phyloP scores from a whole-genome alignment of 441 rosid genomes.

The Manihot esculenta region DNA sequence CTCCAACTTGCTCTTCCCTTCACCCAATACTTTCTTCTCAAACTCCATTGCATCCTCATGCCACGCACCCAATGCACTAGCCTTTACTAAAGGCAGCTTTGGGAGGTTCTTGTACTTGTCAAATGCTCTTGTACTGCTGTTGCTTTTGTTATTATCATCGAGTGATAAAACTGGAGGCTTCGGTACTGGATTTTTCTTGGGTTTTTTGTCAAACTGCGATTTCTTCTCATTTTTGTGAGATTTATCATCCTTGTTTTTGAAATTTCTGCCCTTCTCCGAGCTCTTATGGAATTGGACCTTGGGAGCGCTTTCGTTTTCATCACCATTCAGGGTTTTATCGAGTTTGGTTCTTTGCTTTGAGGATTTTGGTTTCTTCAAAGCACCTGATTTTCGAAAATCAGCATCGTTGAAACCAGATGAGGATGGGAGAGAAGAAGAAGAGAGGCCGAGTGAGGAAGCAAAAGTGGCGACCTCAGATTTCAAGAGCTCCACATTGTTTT shows the following conservation, averaged over 20 bases:
- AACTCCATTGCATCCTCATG: conserved; percentile 66
- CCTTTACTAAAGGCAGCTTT: conserved; percentile 68
- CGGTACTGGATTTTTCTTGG: conserved; percentile 34
- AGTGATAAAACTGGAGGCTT: conserved; percentile 59
- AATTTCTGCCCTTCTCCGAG: background rate
- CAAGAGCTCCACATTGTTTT: conserved; percentile 37
- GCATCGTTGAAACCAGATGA: conserved; percentile 66
- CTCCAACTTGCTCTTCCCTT: conserved; percentile 30
- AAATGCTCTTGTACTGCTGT: conserved; percentile 25
- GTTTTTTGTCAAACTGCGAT: conserved; percentile 15
- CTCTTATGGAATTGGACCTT: conserved; percentile 5
- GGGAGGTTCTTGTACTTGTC: conserved; percentile 59
- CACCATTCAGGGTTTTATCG: background rate
- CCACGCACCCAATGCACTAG: conserved; percentile 65
- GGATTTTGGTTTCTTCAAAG: conserved; percentile 29
- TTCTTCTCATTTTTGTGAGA: conserved; percentile 9
- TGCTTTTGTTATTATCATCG: conserved; percentile 30
- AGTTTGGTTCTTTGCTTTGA: conserved; percentile 3
- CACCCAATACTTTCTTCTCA: conserved; percentile 70
- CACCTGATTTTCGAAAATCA: conserved; percentile 64
- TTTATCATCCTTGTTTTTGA: conserved; percentile 12
- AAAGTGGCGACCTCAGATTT: conserved; percentile 73
- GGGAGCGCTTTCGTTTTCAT: background rate
- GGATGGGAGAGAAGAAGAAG: conserved; percentile 46
- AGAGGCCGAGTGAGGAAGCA: conserved; percentile 72